These are phyloP conservation scores for Suillus spraguei DNA, from an alignment of 768 basidiomycete species.

Conservation along the genomic window DNA sequence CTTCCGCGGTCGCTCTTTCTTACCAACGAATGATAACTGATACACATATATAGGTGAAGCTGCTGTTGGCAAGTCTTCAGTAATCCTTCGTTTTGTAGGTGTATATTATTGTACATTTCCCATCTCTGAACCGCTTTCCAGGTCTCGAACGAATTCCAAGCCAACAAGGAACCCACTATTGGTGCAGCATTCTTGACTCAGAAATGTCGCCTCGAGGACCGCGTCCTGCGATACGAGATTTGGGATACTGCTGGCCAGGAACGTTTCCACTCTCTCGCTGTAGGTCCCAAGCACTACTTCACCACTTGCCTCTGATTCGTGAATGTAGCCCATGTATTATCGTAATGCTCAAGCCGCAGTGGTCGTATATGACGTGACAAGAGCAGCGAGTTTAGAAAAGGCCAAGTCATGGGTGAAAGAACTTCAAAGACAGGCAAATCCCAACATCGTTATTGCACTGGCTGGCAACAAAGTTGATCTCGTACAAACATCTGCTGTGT, in stretches of 20 bases:
- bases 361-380: slow-evolving; percentile 98
- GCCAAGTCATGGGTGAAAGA: slow-evolving; percentile 99
- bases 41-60: slow-evolving; percentile 76
- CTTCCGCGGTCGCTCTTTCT: background rate
- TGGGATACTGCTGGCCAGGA: slow-evolving; percentile 98
- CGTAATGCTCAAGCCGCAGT: slow-evolving; percentile 98
- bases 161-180: slow-evolving; percentile 98
- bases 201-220: slow-evolving; percentile 94
- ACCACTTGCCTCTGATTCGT: slow-evolving; percentile 12
- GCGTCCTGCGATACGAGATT: slow-evolving; percentile 91
- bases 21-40: slow-evolving; percentile 1
- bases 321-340: slow-evolving; percentile 91
- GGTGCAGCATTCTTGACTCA: slow-evolving; percentile 96
- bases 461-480: slow-evolving; percentile 98
- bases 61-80: slow-evolving; percentile 98
- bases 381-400: slow-evolving; percentile 94
- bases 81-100: slow-evolving; percentile 94
- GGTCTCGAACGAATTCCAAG: slow-evolving; percentile 98
- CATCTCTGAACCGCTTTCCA: slow-evolving; percentile 30
- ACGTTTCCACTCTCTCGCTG: slow-evolving; percentile 96
- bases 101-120: background rate
- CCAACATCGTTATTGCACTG: slow-evolving; percentile 98
- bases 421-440: slow-evolving; percentile 97
- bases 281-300: slow-evolving; percentile 42
- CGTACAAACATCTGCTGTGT: slow-evolving; percentile 64